These are phyloP conservation scores for Dactylella cylindrospora DNA, from an alignment of 2,329 filamentous ascomycete genomes.

Conservation along the genomic window DNA sequence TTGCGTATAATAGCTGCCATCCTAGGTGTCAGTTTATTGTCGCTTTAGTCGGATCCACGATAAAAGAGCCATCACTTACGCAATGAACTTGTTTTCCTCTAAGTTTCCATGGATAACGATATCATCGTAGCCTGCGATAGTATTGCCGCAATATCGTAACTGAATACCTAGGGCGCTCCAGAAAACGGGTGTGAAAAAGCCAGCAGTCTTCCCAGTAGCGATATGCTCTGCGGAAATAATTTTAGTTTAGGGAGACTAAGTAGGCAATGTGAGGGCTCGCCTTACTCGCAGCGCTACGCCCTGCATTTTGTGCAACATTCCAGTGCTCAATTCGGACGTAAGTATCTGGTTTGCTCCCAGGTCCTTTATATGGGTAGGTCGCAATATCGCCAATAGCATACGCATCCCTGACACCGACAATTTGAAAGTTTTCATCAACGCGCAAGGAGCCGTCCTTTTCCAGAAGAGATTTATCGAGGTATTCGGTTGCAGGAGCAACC, in stretches of 20 bases:
- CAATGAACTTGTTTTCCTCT: constrained; percentile 77
- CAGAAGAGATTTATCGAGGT: constrained; percentile 71
- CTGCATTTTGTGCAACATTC: constrained; percentile 95
- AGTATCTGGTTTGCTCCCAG: constrained; percentile 69
- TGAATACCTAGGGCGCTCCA: constrained; percentile 92
- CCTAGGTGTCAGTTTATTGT: background rate
- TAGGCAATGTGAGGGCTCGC: background rate
- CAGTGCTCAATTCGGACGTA: constrained; percentile 83
- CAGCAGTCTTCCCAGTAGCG: constrained; percentile 64
- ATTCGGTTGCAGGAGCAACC: constrained; percentile 81
- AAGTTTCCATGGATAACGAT: constrained; percentile 75
- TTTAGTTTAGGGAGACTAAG: background rate
- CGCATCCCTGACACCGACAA: constrained; percentile 75
- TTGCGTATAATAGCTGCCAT: constrained; percentile 31
- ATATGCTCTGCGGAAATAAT: constrained; percentile 61
- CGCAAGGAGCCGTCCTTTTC: constrained; percentile 82
- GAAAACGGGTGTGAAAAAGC: constrained; percentile 87
- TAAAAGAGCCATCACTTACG: constrained; percentile 59
- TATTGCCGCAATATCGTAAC: constrained; percentile 90
- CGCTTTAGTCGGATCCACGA: background rate
- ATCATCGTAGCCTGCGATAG: constrained; percentile 79
- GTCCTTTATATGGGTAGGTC: constrained; percentile 89
- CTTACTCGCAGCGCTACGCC: constrained; percentile 69
- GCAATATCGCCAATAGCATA: constrained; percentile 89
- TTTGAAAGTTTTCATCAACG: constrained; percentile 76